Conservation (phyloP, 23 red algal species). For the Gracilaria gracilis region DNA sequence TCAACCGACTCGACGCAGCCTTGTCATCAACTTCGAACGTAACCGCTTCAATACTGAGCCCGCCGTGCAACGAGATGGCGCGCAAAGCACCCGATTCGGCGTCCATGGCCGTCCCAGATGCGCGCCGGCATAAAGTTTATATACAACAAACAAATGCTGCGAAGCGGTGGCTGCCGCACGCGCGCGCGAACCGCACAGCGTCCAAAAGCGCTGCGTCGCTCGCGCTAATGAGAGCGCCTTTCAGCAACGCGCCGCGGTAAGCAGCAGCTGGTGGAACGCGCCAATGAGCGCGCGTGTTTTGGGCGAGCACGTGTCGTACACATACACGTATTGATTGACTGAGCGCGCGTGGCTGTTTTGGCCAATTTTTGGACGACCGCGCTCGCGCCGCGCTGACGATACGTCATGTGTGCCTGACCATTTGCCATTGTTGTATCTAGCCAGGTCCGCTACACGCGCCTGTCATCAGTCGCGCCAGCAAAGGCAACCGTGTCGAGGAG, state of each 20-base stretch:
- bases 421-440: too few relatives aligned
- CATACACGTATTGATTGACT: neutral
- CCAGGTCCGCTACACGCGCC: too few relatives aligned
- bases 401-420: too few relatives aligned
- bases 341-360: neutral
- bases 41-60: neutral
- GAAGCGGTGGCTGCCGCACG: too few relatives aligned
- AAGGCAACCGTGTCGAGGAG: too few relatives aligned
- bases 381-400: too few relatives aligned
- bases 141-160: neutral
- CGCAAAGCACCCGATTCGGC: too few relatives aligned
- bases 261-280: neutral
- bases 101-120: neutral
- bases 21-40: constrained; percentile 17
- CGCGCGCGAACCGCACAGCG: too few relatives aligned
- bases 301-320: neutral
- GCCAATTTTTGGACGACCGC: too few relatives aligned
- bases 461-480: too few relatives aligned
- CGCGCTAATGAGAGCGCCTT: neutral
- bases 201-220: neutral
- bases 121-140: neutral
- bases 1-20: neutral
- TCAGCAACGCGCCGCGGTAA: neutral
- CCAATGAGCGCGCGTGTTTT: neutral
- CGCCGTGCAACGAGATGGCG: neutral